Conservation (phyloP, 2,329 filamentous ascomycete species). For the Didymosphaeria variabile region DNA sequence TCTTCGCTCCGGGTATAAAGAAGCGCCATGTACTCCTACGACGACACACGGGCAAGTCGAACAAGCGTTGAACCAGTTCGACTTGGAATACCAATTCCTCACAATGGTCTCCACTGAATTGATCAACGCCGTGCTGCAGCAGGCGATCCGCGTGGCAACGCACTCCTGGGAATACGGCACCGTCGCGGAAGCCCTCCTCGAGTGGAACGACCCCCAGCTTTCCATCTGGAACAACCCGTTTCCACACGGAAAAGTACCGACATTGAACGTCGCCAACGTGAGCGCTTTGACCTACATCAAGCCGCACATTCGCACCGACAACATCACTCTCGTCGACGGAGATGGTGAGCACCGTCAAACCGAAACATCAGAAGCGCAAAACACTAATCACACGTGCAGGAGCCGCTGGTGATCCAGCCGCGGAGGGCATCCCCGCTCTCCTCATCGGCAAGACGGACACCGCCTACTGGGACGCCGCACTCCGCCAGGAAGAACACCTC, state of each 20-base stretch:
- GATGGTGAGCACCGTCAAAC: conserved; percentile 33
- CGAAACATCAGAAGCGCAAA: neutral
- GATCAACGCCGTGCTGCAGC: conserved; percentile 31
- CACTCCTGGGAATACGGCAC: conserved; percentile 56
- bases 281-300: conserved; percentile 48
- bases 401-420: conserved; percentile 55
- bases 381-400: conserved; percentile 21
- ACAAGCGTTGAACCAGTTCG: neutral
- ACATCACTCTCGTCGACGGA: conserved; percentile 43
- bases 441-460: conserved; percentile 51
- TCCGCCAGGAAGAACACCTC: conserved; percentile 54
- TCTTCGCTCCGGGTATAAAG: neutral
- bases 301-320: conserved; percentile 41
- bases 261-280: conserved; percentile 32
- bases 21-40: neutral
- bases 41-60: neutral
- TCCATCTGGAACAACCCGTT: conserved; percentile 53
- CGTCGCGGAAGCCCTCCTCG: conserved; percentile 52
- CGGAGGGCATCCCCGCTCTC: conserved; percentile 56
- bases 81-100: neutral
- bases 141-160: conserved; percentile 43
- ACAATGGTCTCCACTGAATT: conserved; percentile 64
- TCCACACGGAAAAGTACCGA: conserved; percentile 38
- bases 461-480: conserved; percentile 49
- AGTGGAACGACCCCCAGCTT: conserved; percentile 48